phyloP scores from a whole-genome alignment of 192 early-diverging fungal species.

The Coemansia sp. region DNA sequence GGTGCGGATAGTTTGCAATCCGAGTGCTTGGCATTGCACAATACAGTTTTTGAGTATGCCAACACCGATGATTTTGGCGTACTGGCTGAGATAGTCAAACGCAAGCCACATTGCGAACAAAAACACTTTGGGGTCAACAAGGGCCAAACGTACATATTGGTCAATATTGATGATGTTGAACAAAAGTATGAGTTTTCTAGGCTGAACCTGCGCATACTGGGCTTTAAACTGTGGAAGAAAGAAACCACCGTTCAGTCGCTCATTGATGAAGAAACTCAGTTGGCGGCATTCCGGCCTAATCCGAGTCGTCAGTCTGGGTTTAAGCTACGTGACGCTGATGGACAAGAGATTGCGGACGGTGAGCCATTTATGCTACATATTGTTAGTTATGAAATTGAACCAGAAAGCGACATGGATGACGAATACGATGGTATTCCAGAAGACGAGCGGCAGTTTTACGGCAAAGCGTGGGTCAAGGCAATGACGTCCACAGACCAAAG shows the following conservation, averaged over 20 bases:
- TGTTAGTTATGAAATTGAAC: background rate
- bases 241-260: background rate
- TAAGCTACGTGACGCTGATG: slow-evolving; percentile 9
- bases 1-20: background rate
- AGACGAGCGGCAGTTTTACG: background rate
- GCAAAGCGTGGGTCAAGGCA: slow-evolving; percentile 2
- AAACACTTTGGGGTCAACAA: slow-evolving; percentile 5
- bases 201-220: background rate
- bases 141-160: background rate
- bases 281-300: background rate
- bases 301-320: slow-evolving; percentile 1
- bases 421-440: background rate
- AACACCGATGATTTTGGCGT: background rate
- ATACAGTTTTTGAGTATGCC: slow-evolving; percentile 5
- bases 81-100: slow-evolving; percentile 4
- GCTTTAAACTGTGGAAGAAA: background rate
- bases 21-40: background rate
- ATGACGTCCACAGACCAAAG: too few species aligned
- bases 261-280: background rate
- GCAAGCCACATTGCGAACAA: slow-evolving; percentile 6
- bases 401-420: background rate
- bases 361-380: slow-evolving; percentile 5
- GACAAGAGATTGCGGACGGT: background rate
- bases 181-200: background rate
- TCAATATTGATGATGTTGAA: background rate